Conservation (phyloP, 352 stramenopile species). For the Aphanomyces invadans region DNA sequence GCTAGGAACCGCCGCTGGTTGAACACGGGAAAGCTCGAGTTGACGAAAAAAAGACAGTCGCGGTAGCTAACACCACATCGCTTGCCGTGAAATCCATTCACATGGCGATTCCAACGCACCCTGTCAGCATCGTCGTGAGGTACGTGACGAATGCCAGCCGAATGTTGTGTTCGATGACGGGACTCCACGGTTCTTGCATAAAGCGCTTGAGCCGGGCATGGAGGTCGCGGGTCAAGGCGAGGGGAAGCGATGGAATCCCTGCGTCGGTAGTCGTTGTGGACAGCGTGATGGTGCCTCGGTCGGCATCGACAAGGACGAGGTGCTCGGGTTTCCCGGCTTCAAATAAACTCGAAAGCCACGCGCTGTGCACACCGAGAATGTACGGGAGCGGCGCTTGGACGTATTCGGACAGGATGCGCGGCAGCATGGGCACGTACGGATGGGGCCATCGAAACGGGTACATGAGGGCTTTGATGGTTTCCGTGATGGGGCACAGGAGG, state of each 20-base stretch:
- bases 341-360: constrained; percentile 54
- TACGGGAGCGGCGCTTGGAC: constrained; percentile 75
- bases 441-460: constrained; percentile 84
- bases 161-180: constrained; percentile 50
- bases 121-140: constrained; percentile 51
- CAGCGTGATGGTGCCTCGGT: constrained; percentile 53
- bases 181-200: constrained; percentile 31
- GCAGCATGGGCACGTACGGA: constrained; percentile 75
- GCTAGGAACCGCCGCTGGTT: constrained; percentile 79
- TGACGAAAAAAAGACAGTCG: constrained; percentile 82
- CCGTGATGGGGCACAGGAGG: constrained; percentile 59
- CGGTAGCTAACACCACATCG: too few species aligned
- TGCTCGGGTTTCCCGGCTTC: constrained; percentile 68
- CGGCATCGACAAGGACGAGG: constrained; percentile 73
- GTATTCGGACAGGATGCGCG: constrained; percentile 74
- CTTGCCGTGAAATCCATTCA: too few species aligned
- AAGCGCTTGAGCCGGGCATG: constrained; percentile 45
- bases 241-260: constrained; percentile 40
- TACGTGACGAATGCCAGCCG: constrained; percentile 73
- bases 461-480: constrained; percentile 67
- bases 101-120: constrained; percentile 16
- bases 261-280: constrained; percentile 44
- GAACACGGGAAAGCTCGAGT: constrained; percentile 80
- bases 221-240: constrained; percentile 40
- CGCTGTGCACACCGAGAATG: constrained; percentile 69